Percentiles rank a stretch among this genome's conserved stretches.
Evolutionary conservation across 2,329 filamentous ascomycete species (phyloP).

Genomic region (Teratosphaeria zuluensis): DNA sequence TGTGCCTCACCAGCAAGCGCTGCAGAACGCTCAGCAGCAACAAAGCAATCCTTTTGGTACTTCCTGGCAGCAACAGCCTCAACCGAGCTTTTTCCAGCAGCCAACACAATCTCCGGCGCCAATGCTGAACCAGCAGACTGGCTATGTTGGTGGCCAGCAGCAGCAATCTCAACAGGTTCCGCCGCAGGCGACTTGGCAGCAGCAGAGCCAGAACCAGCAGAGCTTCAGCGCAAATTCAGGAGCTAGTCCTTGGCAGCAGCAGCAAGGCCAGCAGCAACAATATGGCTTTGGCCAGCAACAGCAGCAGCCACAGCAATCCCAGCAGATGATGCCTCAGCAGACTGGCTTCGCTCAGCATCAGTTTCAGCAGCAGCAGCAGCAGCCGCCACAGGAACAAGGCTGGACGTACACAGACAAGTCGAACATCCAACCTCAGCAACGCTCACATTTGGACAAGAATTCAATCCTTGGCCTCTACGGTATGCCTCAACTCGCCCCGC

Average conservation of each 20-base stretch:
- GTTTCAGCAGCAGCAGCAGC: conserved; percentile 27
- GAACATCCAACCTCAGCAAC: conserved; percentile 20
- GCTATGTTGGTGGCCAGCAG: conserved; percentile 6
- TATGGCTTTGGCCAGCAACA: conserved; percentile 1
- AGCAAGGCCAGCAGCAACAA: conserved; percentile 3
- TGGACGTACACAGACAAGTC: conserved; percentile 18
- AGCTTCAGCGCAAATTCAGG: conserved; percentile 1
- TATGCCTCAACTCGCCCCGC: conserved; percentile 42
- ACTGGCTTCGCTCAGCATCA: conserved; percentile 22
- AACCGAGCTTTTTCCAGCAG: conserved; percentile 7
- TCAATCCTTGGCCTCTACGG: conserved; percentile 70
- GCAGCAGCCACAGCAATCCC: conserved; percentile 26
- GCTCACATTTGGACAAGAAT: conserved; percentile 54
- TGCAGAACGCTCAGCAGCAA: conserved; percentile 10
- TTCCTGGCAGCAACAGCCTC: conserved; percentile 10
- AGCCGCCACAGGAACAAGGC: conserved; percentile 28
- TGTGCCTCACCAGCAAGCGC: conserved; percentile 18
- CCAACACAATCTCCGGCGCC: conserved; percentile 11
- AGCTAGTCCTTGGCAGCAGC: conserved; percentile 10
- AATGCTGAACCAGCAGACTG: conserved; percentile 1
- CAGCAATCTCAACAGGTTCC: conserved; percentile 6
- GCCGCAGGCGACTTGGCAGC: conserved; percentile 31
- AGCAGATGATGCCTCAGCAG: conserved; percentile 13
- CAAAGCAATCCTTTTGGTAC: conserved; percentile 9
- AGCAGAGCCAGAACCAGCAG: conserved; percentile 20